Percentiles rank a stretch among this genome's conserved stretches.
Conservation (phyloP, 192 early-diverging fungal species). For the Chytriomyces sp. region DNA sequence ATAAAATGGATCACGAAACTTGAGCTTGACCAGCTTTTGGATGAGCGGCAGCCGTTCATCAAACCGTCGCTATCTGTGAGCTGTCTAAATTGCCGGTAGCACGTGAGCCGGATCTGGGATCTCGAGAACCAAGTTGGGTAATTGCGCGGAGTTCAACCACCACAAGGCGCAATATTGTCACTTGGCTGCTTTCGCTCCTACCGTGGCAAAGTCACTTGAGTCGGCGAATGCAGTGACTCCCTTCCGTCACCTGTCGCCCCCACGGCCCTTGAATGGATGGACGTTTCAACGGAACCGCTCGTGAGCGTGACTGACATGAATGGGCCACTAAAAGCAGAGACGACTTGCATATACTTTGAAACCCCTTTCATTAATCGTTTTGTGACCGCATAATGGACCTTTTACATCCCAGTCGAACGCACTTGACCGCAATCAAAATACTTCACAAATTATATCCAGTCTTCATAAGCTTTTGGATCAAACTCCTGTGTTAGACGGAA, state of each 20-base stretch:
- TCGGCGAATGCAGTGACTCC: too few species aligned
- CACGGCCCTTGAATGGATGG: neutral
- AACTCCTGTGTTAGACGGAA: neutral
- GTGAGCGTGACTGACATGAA: conserved; percentile 15
- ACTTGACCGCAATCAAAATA: neutral
- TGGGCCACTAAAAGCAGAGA: conserved; percentile 10
- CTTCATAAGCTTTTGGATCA: neutral
- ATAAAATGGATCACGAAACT: too few species aligned
- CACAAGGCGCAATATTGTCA: too few species aligned
- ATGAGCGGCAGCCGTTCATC: too few species aligned
- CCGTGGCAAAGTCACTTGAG: too few species aligned
- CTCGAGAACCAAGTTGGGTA: too few species aligned
- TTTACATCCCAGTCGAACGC: neutral
- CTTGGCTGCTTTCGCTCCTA: too few species aligned
- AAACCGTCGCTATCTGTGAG: too few species aligned
- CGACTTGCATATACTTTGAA: neutral
- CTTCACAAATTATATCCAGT: neutral
- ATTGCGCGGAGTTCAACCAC: too few species aligned
- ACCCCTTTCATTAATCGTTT: neutral
- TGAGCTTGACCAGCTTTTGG: too few species aligned
- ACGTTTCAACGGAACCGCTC: neutral
- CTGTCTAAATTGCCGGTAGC: too few species aligned
- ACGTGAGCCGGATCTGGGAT: too few species aligned
- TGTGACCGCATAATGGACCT: conserved; percentile 13
- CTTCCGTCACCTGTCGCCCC: neutral